These are phyloP conservation scores for Phlebiopsis flavidoalba DNA, from an alignment of 768 basidiomycete species.

Conservation along the genomic window DNA sequence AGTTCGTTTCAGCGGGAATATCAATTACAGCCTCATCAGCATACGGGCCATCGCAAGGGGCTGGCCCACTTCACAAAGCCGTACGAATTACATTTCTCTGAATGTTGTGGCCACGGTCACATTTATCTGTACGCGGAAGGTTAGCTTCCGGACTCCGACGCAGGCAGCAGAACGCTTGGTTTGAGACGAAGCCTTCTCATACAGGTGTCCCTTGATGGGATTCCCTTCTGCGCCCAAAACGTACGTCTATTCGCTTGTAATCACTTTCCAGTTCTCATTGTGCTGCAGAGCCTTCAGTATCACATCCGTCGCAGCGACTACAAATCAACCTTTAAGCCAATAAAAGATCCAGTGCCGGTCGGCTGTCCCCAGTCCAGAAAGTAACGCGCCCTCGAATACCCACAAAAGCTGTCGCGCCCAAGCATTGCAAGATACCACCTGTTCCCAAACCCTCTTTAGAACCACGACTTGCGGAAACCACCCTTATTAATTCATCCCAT, in stretches of 20 bases:
- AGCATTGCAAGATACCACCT: neutral
- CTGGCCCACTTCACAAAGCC: constrained; percentile 42
- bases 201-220: constrained; percentile 41
- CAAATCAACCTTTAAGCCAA: neutral
- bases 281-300: neutral
- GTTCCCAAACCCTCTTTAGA: neutral
- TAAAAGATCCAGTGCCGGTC: neutral
- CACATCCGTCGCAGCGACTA: neutral
- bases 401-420: neutral
- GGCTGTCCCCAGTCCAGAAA: neutral
- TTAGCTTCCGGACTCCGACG: constrained; percentile 26
- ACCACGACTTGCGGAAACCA: neutral
- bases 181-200: constrained; percentile 40
- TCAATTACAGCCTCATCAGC: constrained; percentile 48
- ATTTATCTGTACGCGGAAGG: constrained; percentile 23
- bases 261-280: neutral
- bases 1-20: constrained; percentile 53
- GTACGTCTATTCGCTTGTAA: constrained; percentile 20
- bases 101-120: neutral
- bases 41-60: constrained; percentile 39
- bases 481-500: neutral
- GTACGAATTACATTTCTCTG: constrained; percentile 29
- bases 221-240: constrained; percentile 34
- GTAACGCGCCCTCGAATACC: neutral
- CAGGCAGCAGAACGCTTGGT: constrained; percentile 60